These are phyloP conservation scores for Wickerhamiella lipophila DNA, from an alignment of 805 yeast species.

Conservation along the genomic window DNA sequence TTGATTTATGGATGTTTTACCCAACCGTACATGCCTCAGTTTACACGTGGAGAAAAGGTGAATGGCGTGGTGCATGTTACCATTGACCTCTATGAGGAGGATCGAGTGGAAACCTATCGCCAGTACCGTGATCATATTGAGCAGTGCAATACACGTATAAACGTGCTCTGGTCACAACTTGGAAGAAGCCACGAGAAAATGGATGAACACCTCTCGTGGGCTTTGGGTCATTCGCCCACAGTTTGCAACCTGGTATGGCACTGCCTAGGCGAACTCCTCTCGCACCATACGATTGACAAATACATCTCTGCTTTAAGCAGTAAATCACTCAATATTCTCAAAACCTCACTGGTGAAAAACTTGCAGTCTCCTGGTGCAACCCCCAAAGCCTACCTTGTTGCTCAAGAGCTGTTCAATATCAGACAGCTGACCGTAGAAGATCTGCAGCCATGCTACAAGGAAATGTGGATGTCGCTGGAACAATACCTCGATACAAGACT, in stretches of 20 bases:
- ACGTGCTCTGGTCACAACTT: neutral
- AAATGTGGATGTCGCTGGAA: neutral
- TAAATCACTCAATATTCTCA: neutral
- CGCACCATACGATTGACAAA: neutral
- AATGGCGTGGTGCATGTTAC: neutral
- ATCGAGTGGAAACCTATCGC: neutral
- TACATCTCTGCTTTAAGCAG: neutral
- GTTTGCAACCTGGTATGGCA: neutral
- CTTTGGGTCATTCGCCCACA: neutral
- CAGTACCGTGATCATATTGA: neutral
- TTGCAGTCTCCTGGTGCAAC: neutral
- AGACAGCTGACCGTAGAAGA: neutral
- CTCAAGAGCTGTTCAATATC: neutral
- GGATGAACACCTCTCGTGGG: neutral
- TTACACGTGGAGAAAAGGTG: neutral
- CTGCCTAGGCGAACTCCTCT: neutral
- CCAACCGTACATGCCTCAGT: conserved; percentile 8
- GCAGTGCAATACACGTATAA: neutral
- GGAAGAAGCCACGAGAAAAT: neutral
- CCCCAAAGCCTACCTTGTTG: neutral
- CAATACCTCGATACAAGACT: neutral
- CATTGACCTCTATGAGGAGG: neutral
- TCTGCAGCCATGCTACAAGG: neutral
- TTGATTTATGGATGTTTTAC: neutral
- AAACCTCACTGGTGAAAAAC: neutral